phyloP scores from a whole-genome alignment of 306 rosid species.

The Alnus rubra region DNA sequence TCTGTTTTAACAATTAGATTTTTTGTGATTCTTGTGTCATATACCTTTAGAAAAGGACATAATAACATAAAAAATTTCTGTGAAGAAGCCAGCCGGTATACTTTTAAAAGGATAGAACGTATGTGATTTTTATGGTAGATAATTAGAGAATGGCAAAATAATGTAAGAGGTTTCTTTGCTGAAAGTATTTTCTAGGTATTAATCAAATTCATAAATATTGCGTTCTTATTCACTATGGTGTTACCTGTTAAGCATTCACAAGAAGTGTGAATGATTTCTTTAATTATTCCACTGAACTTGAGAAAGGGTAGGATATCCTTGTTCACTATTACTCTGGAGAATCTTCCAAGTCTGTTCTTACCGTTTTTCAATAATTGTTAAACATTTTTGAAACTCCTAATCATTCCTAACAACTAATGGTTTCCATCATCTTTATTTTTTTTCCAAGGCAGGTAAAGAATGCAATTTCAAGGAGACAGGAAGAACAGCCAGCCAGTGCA shows the following conservation, averaged over 20 bases:
- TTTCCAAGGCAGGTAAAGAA: slow-evolving; percentile 49
- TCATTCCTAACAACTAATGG: not conserved
- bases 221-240: not conserved
- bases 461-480: slow-evolving; percentile 28
- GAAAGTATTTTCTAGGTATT: not conserved
- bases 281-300: not conserved
- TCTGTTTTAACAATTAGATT: not conserved
- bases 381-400: not conserved
- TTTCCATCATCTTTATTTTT: slow-evolving; percentile 12
- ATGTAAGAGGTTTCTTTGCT: not conserved
- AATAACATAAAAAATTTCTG: not conserved
- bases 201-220: not conserved
- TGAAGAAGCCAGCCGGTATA: not conserved
- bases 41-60: not conserved
- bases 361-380: not conserved
- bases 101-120: not conserved
- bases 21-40: not conserved
- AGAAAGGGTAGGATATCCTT: not conserved
- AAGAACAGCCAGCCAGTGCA: slow-evolving; percentile 17
- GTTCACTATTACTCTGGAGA: not conserved
- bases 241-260: not conserved
- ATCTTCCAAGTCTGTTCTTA: not conserved
- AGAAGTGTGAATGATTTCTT: not conserved
- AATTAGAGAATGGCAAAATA: not conserved
- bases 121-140: not conserved